Evolutionary conservation across 2,329 filamentous ascomycete species (phyloP), one percentile per base, ranked within the genome.

Genomic region (Grosmannia serpens): DNA sequence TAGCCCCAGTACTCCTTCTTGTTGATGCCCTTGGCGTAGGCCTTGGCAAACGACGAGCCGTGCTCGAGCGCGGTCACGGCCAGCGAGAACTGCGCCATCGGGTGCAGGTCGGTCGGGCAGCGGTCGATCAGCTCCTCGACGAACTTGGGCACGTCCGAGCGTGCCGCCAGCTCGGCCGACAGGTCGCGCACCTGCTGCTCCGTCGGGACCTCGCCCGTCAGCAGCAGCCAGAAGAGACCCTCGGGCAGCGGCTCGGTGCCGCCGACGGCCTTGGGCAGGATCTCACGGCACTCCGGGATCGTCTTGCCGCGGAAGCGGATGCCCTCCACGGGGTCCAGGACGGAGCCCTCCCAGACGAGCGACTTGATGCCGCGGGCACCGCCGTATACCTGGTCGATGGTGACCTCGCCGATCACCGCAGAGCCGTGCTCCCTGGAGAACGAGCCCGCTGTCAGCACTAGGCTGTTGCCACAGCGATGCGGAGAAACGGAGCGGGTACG

Each of bases 1-100:
- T 97, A 91, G 77, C 87, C 85, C 94, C 94, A 99, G 89, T 99
- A 99, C 69, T 97, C 91, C 77, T 91, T 89, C 89, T 99, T 99
- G 86, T 92, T 94, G 72, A 99, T 89, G 72, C 94, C 94, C 85
- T 95, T 95, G 71, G 91, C 92, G 74, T 99, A 99, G 70, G 94
- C 94, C 84, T 96, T 96, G 75, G 94, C 87, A 78, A 99, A 99
- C 65, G 89, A 85, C 64, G 94, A 97, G 75, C 95, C 92, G 78
- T 96, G 91, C 86, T 99, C 94, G 71, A 99, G 91, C 71, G 94
- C 94, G 68, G 88, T 96, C 70, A 99, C 91, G 70, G 94, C 94
- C 70, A 99, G 81, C 61, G 94, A 97, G 84, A 99, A 95, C 81
- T 99, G 94, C 64, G 94, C 92, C 94, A 99, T 99, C 75, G 94